Evolutionary conservation across 768 basidiomycete species (phyloP), one percentile per base, ranked within the genome.

Genomic region (Suillus spraguei): DNA sequence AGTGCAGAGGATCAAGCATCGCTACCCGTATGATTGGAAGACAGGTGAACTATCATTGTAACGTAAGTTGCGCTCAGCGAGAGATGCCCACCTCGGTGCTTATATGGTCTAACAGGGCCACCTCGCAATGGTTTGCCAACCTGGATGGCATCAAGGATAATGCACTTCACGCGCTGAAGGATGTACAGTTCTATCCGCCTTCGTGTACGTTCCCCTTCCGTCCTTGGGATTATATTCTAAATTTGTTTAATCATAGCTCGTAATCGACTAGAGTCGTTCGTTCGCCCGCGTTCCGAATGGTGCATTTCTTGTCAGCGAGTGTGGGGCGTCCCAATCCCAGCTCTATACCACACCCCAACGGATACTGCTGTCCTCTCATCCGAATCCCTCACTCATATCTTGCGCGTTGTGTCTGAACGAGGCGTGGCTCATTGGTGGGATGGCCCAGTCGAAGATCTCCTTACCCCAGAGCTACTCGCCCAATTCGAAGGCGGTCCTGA

Each of bases 121-220:
- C 96, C 2, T 94, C 92, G 0, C 97, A 99, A 68, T 99, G 97
- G 97, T 99, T 99, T 71, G 95, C 96, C 4, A 92, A 97, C 71
- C 78, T 99, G 28, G 92, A 92, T 58, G 78, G 81, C 50, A 91
- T 99, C 78, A 97, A 97, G 71, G 82, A 84, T 0, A 74, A 82
- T 56, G 95, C 97, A 0, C 69, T 96, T 28, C 67, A 79, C 9
- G 89, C 93, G 0, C 81, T 98, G 13, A 73, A 86, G 53, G 74
- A 80, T 1, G 93, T 98, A 22, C 66, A 81, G 0, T 98, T 97
- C 75, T 85, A 87, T 65, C 97, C 97, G 7, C 75, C 84, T 2
- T 75, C 78, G 64, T 94, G 96, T 97, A 71, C 64, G 85, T 72
- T 32, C 16, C 35, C 24, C 24, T 33, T 46, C 33, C 32, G 63